A percentile compares a stretch with the other conserved stretches of the same genome.
Conservation (phyloP, 306 rosid species). For the Inga oerstediana region DNA sequence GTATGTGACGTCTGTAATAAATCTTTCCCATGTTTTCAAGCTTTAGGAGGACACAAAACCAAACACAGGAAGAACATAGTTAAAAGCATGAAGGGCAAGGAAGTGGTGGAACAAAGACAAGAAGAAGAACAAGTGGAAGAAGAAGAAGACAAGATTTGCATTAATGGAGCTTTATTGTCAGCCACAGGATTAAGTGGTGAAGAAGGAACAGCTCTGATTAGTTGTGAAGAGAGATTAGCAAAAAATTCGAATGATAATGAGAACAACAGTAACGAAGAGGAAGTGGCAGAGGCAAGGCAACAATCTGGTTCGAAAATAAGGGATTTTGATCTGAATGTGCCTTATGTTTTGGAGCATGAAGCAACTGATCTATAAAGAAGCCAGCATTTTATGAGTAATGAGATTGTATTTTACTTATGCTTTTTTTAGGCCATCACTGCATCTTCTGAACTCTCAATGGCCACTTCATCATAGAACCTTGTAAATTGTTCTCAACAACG, state of each 20-base stretch:
- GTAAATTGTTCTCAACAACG: no score
- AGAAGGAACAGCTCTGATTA: background rate
- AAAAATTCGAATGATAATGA: background rate
- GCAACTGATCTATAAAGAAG: no score
- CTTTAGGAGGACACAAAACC: conserved; percentile 50
- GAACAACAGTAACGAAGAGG: background rate
- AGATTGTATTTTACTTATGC: no score
- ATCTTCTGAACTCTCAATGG: background rate
- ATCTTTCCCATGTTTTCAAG: conserved; percentile 35
- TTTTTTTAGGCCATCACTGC: background rate
- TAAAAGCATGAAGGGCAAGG: background rate
- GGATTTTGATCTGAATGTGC: conserved; percentile 26
- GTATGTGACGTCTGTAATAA: conserved; percentile 33
- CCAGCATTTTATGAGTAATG: no score
- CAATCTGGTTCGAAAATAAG: background rate
- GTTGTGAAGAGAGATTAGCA: background rate
- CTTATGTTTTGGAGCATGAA: background rate
- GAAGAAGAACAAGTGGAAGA: background rate
- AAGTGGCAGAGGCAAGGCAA: conserved; percentile 9
- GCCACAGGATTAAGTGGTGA: background rate
- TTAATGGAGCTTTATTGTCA: background rate
- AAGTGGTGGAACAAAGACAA: background rate
- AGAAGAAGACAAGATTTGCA: background rate
- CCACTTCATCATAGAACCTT: no score
- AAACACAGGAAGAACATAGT: conserved; percentile 29